Evolutionary conservation across 2,329 filamentous ascomycete species (phyloP).

Genomic region (Pestalotiopsis sp.): DNA sequence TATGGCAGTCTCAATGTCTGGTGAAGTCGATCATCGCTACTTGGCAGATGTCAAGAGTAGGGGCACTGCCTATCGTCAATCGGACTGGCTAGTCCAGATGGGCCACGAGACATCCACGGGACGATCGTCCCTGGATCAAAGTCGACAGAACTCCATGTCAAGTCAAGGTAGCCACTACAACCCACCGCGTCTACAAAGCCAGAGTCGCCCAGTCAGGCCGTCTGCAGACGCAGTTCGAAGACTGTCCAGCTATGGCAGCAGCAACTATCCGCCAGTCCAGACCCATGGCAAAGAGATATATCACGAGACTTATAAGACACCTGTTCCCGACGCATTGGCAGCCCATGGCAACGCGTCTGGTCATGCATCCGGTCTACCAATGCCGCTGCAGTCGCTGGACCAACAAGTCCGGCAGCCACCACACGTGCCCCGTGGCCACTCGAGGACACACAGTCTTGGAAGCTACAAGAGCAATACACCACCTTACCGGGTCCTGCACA

Average conservation of each 20-base stretch:
- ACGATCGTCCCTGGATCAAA: constrained; percentile 26
- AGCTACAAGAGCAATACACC: constrained; percentile 25
- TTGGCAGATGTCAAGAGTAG: constrained; percentile 20
- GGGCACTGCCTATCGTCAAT: constrained; percentile 17
- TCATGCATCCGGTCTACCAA: constrained; percentile 27
- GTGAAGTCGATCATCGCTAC: constrained; percentile 23
- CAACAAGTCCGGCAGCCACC: constrained; percentile 33
- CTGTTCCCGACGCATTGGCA: constrained; percentile 20
- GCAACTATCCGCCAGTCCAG: constrained; percentile 13
- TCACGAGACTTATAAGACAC: constrained; percentile 19
- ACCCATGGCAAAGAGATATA: not conserved
- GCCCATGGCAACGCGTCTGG: constrained; percentile 16
- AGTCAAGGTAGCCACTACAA: constrained; percentile 15
- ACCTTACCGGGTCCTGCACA: constrained; percentile 56
- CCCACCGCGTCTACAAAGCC: constrained; percentile 8
- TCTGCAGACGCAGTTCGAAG: constrained; percentile 16
- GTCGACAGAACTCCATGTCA: constrained; percentile 33
- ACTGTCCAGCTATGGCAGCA: constrained; percentile 25
- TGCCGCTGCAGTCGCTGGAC: constrained; percentile 26
- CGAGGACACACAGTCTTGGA: constrained; percentile 38
- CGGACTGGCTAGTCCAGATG: constrained; percentile 29
- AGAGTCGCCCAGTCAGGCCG: not conserved
- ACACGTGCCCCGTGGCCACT: constrained; percentile 35
- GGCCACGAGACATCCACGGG: constrained; percentile 27
- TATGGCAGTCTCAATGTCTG: constrained; percentile 20